Base-by-base conservation (phyloP, 768 basidiomycete genomes). In the Termitomyces sp. region DNA sequence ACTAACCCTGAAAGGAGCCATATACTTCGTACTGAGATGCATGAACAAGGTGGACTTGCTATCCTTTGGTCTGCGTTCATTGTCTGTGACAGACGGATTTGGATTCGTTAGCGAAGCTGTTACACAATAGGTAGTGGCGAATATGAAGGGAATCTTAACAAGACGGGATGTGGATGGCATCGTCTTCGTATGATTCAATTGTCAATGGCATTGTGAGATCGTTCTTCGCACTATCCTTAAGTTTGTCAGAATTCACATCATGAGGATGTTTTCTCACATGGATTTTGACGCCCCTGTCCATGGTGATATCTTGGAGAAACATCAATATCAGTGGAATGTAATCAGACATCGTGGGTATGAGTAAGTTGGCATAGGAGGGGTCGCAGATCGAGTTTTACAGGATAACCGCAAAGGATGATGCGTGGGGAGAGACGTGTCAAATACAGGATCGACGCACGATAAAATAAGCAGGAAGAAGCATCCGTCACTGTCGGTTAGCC, bases 111-210 rank as follows among this genome's bases (percentile, higher is more conserved):
- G 45, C 17, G 54, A 47, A 21, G 38, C 29, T 43, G 38, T 23
- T 3, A 58, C 49, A 3, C 38, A 46, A 23, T 43, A 31, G 7
- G 47, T 49, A 7, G 45, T 48, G n/a, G 23, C 50, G 17, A 61
- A 23, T 16, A 61, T 43, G 27, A 57, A 58, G 5, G 54, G 60
- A 8, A 59, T 46, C 31, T 52, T 59, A 17, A 51, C 3, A 16
- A 59, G 42, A 14, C 52, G 46, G 21, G 38, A 42, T 14, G 19
- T 32, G n/a, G 3, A 12, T 31, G 10, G 29, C 27, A 46, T 46
- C 19, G 11, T 42, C 41, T 11, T 1, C 11, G 21, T 11, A 23
- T 42, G 41, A 23, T 42, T 23, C n/a, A n/a, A 12, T 14, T 21
- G 12, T 0, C 41, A 4, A 38, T n/a, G n/a, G n/a, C 2, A 41